phyloP scores from a whole-genome alignment of 106 monocot species.

The Platanthera zijinensis region DNA sequence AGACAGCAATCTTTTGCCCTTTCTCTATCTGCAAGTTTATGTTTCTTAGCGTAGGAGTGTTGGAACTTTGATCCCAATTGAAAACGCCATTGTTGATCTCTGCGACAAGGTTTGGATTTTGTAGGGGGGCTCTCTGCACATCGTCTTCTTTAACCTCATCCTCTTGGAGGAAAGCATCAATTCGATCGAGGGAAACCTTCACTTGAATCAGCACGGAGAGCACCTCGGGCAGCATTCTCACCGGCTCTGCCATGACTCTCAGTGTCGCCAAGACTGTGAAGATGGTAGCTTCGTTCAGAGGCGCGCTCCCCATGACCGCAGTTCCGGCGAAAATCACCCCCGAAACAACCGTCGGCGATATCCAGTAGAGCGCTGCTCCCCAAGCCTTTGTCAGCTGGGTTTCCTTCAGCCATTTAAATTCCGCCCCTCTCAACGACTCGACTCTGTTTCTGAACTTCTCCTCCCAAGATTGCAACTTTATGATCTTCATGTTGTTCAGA shows the following conservation, averaged over 20 bases:
- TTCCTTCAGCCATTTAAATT: slow-evolving; percentile 60
- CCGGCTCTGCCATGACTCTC: slow-evolving; percentile 55
- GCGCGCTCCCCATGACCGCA: slow-evolving; percentile 26
- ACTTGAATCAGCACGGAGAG: slow-evolving; percentile 52
- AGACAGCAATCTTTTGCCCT: slow-evolving; percentile 55
- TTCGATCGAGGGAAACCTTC: slow-evolving; percentile 59
- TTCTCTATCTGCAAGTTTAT: slow-evolving; percentile 22
- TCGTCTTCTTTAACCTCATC: slow-evolving; percentile 45
- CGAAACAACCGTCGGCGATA: slow-evolving; percentile 58
- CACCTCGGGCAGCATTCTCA: slow-evolving; percentile 53
- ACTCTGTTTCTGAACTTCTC: slow-evolving; percentile 39
- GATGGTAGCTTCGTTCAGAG: slow-evolving; percentile 53
- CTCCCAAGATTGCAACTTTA: slow-evolving; percentile 84
- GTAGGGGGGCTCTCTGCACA: slow-evolving; percentile 6
- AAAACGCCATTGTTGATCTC: slow-evolving; percentile 28
- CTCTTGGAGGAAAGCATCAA: slow-evolving; percentile 47
- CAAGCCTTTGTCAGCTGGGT: slow-evolving; percentile 53
- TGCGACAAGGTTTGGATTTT: slow-evolving; percentile 12
- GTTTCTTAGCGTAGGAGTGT: slow-evolving; percentile 22
- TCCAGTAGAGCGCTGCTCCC: slow-evolving; percentile 57
- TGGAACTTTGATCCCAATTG: slow-evolving; percentile 29
- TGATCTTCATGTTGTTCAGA: slow-evolving; percentile 64
- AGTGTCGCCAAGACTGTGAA: slow-evolving; percentile 62
- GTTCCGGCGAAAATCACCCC: slow-evolving; percentile 42
- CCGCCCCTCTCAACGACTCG: slow-evolving; percentile 29